These are phyloP conservation scores for Pseudogymnoascus sp. DNA, from an alignment of 2,329 filamentous ascomycete species.

Conservation along the genomic window DNA sequence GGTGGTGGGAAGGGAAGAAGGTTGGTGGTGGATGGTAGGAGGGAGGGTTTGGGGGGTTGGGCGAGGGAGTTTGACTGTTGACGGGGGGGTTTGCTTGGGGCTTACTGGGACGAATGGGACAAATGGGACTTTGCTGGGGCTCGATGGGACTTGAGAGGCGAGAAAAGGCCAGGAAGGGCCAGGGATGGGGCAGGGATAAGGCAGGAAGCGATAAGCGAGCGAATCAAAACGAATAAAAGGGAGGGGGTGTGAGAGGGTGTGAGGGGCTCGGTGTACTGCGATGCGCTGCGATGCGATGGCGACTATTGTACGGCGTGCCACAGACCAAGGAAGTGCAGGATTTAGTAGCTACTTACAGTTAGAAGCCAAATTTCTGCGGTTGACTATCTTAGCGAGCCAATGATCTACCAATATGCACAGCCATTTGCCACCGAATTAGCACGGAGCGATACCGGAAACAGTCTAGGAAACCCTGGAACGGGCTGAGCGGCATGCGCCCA, in stretches of 20 bases:
- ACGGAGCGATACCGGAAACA: slow-evolving; percentile 1
- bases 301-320: slow-evolving; percentile 8
- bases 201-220: neutral
- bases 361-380: neutral
- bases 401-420: neutral
- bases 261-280: neutral
- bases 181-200: neutral
- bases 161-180: neutral
- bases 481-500: slow-evolving; percentile 3
- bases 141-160: neutral
- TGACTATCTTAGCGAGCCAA: neutral
- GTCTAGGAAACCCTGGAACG: slow-evolving; percentile 3
- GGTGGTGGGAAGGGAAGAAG: neutral
- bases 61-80: slow-evolving; percentile 1
- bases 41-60: slow-evolving; percentile 1
- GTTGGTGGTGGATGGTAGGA: neutral
- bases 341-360: neutral
- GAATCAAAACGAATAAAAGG: neutral
- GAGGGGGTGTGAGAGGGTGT: neutral
- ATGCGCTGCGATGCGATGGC: neutral
- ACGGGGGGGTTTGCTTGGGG: neutral
- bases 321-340: slow-evolving; percentile 1
- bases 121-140: neutral
- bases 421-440: slow-evolving; percentile 6
- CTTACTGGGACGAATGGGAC: neutral